These are phyloP conservation scores for Pyropia haitanensis DNA, from an alignment of 23 red algal genomes.

Conservation along the genomic window DNA sequence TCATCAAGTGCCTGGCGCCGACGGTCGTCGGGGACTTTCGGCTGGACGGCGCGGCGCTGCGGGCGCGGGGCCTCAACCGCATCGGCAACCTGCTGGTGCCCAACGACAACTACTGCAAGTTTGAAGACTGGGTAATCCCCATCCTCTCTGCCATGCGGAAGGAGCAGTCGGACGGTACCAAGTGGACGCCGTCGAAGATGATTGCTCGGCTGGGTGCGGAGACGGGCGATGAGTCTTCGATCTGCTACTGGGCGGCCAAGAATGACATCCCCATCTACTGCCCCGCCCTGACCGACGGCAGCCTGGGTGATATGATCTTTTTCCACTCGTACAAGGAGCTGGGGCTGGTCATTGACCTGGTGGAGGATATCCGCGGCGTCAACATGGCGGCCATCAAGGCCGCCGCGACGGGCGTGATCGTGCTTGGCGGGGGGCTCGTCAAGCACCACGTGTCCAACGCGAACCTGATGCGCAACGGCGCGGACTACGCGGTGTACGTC, in stretches of 20 bases:
- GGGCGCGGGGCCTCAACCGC: constrained; percentile 83
- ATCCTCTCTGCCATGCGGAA: constrained; percentile 70
- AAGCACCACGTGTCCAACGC: constrained; percentile 99
- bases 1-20: constrained; percentile 95
- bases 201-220: constrained; percentile 65
- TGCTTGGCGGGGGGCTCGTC: constrained; percentile 86
- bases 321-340: constrained; percentile 87
- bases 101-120: constrained; percentile 96
- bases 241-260: constrained; percentile 86
- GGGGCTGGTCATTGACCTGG: constrained; percentile 78
- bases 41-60: constrained; percentile 39
- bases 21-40: constrained; percentile 78
- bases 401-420: constrained; percentile 75
- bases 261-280: constrained; percentile 93
- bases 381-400: constrained; percentile 67
- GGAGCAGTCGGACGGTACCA: constrained; percentile 17
- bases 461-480: constrained; percentile 97
- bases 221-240: constrained; percentile 65
- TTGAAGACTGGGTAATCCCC: constrained; percentile 97
- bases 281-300: constrained; percentile 96
- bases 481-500: constrained; percentile 89
- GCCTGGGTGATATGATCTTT: constrained; percentile 93
- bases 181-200: constrained; percentile 74
- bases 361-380: constrained; percentile 70
- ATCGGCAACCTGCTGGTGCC: constrained; percentile 96